phyloP scores from a whole-genome alignment of 768 basidiomycete genomes.

The Lactarius sp. region DNA sequence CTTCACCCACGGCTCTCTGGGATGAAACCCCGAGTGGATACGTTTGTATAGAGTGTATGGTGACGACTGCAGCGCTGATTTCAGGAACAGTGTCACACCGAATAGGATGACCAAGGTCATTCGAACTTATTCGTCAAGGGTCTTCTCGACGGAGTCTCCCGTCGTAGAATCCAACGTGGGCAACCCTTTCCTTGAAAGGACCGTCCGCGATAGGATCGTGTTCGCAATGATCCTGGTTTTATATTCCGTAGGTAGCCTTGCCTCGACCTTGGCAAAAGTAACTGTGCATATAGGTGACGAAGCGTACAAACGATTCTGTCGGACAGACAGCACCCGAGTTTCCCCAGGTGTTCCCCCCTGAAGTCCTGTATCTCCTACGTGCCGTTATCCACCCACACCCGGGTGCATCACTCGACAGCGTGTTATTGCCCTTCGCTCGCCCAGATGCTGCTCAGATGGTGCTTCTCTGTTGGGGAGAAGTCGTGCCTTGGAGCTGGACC shows the following conservation, averaged over 20 bases:
- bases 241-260: constrained; percentile 22
- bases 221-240: constrained; percentile 26
- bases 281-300: not conserved
- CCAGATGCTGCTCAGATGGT: constrained; percentile 45
- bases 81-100: constrained; percentile 1
- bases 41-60: not conserved
- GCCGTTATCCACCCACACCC: constrained; percentile 15
- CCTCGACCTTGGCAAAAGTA: not conserved
- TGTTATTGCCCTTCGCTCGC: not conserved
- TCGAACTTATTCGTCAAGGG: constrained; percentile 13
- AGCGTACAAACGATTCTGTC: not conserved
- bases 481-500: constrained; percentile 61
- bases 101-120: constrained; percentile 1
- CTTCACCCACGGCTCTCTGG: constrained; percentile 41
- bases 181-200: not conserved
- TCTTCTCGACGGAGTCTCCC: not conserved
- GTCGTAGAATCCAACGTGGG: not conserved
- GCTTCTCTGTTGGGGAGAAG: constrained; percentile 53
- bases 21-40: constrained; percentile 25
- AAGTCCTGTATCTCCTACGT: constrained; percentile 16
- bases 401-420: constrained; percentile 16
- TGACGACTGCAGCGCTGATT: constrained; percentile 20
- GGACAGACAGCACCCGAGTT: constrained; percentile 2
- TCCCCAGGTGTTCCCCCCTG: constrained; percentile 5
- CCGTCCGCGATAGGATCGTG: constrained; percentile 12